phyloP scores from a whole-genome alignment of 345 rosid genomes.

The Geranium brycei region DNA sequence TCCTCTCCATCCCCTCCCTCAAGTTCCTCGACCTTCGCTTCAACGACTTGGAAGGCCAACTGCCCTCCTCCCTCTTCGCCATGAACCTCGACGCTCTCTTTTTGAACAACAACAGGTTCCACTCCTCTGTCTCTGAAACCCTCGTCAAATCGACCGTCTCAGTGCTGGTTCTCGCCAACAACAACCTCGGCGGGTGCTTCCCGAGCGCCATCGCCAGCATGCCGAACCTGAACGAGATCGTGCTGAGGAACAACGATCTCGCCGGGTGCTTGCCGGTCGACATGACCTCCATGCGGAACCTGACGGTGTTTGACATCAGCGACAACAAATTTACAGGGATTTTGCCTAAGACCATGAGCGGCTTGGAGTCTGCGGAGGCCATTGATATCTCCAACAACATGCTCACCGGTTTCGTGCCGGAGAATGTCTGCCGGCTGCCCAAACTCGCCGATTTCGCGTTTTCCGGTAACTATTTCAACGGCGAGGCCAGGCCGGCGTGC shows the following conservation, averaged over 20 bases:
- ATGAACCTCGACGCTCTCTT: slow-evolving; percentile 65
- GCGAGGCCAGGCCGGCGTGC: slow-evolving; percentile 55
- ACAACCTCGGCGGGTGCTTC: slow-evolving; percentile 62
- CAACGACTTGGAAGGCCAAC: slow-evolving; percentile 72
- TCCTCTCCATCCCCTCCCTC: slow-evolving; percentile 41
- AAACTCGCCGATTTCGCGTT: slow-evolving; percentile 60
- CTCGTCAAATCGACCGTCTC: slow-evolving; percentile 80
- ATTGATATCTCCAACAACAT: slow-evolving; percentile 65
- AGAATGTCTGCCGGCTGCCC: slow-evolving; percentile 49
- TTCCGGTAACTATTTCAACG: slow-evolving; percentile 67
- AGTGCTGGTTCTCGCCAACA: slow-evolving; percentile 69
- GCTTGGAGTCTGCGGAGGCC: slow-evolving; percentile 56
- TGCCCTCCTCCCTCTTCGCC: slow-evolving; percentile 56
- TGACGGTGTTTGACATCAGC: slow-evolving; percentile 70
- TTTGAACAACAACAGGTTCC: slow-evolving; percentile 67
- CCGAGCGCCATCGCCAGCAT: slow-evolving; percentile 62
- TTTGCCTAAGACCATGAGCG: slow-evolving; percentile 47
- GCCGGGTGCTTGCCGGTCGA: slow-evolving; percentile 62
- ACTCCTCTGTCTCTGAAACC: slow-evolving; percentile 51
- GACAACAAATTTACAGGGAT: slow-evolving; percentile 54
- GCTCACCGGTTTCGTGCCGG: slow-evolving; percentile 57
- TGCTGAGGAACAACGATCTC: slow-evolving; percentile 56
- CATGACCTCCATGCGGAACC: slow-evolving; percentile 41
- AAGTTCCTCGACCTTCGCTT: slow-evolving; percentile 70
- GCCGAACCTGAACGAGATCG: slow-evolving; percentile 63